These are phyloP conservation scores for Fusarium brachygibbosum DNA, from an alignment of 2,329 filamentous ascomycete species.

Conservation along the genomic window DNA sequence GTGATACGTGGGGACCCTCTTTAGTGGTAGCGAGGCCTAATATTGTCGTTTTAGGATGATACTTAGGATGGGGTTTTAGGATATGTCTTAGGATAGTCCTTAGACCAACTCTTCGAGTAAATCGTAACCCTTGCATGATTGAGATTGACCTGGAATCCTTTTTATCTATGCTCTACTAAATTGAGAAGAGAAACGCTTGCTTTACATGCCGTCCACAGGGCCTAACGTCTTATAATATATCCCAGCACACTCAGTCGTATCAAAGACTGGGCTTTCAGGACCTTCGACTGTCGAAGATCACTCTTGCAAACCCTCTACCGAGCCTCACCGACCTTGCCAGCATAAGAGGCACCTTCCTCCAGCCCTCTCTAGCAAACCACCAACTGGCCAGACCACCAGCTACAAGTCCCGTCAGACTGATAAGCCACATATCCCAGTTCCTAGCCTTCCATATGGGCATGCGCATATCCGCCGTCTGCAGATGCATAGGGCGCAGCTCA, in stretches of 20 bases:
- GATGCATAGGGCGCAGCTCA: constrained; percentile 55
- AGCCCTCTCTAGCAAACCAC: constrained; percentile 40
- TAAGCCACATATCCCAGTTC: constrained; percentile 56
- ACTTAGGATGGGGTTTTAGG: background rate
- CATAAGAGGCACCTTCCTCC: constrained; percentile 32
- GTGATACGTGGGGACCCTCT: background rate
- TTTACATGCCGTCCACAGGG: background rate
- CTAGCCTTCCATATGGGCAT: constrained; percentile 57
- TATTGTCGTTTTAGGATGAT: background rate
- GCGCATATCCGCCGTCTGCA: constrained; percentile 59
- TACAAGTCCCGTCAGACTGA: constrained; percentile 36
- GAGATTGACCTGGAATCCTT: background rate
- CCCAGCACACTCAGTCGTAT: background rate
- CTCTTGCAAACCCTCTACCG: constrained; percentile 5
- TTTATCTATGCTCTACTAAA: background rate
- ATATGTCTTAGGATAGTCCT: background rate
- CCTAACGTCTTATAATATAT: background rate
- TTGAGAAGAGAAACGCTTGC: constrained; percentile 8
- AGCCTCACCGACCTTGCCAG: constrained; percentile 3
- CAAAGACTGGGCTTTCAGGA: background rate
- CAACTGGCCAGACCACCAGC: constrained; percentile 26
- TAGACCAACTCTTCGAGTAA: too few species aligned
- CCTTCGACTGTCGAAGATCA: background rate
- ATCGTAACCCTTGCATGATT: background rate
- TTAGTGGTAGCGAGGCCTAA: background rate